Base-by-base conservation (phyloP, 164 flowering plant species). In the Hamamelis virginiana region DNA sequence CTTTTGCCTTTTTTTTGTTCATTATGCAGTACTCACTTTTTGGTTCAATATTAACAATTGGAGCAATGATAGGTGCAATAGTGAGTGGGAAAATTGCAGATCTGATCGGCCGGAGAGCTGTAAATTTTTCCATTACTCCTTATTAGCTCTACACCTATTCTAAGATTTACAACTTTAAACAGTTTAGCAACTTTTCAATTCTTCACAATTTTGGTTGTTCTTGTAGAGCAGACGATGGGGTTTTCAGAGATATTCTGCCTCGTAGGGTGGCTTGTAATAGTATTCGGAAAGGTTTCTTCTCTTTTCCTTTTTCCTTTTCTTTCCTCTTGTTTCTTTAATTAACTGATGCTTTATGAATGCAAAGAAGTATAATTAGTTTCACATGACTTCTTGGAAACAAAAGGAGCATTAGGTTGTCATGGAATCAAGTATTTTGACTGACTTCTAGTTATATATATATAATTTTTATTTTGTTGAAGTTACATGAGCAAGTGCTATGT, bases 11-110 rank as follows among this genome's bases (percentile, higher is more conserved):
- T 33, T 33, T 33, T 33, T 9, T 1, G 52, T 11, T 26, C 1
- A 10, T 65, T 63, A 12, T 76, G 75, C 81, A 91, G 96, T 91
- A 80, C 70, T 87, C 97, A n/a, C 38, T 91, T 64, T 89, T 91
- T 61, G 91, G 90, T 28, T 89, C 93, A 0, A 84, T 85, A 67
- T 61, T 84, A 68, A 84, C 88, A 19, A 69, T 83, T 63, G 93
- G 96, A 72, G 90, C 84, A 3, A 85, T 86, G 89, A 12, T 85
- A 1, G 90, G 93, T 48, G 93, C 93, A 4, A 46, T 84, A 33
- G 52, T 78, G 64, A 83, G 90, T 72, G 96, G 91, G 4, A 79
- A 62, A 27, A 28, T 85, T 16, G 80, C 96, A 16, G 93, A 91
- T 70, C 71, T 69, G 26, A 18, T 89, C 15, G 92, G 96, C 18